Percentiles rank a stretch among this genome's conserved stretches.
phyloP scores from a whole-genome alignment of 2,329 filamentous ascomycete genomes.

The Raffaelea ambrosiae region DNA sequence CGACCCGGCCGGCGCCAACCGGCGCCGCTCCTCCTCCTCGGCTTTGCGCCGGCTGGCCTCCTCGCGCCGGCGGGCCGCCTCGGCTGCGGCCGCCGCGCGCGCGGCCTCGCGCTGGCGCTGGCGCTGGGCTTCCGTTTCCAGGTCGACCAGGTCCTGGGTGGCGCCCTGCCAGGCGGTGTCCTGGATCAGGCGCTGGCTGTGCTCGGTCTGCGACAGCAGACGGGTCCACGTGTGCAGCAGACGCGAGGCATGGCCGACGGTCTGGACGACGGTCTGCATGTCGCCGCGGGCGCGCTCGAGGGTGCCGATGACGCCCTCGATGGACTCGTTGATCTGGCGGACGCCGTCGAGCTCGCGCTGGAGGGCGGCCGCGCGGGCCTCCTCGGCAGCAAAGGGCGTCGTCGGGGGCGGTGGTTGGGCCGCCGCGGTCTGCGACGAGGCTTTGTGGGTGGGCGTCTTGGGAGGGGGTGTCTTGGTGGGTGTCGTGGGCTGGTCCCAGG shows the following conservation, averaged over 20 bases:
- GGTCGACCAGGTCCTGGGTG: conserved; percentile 74
- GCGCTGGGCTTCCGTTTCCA: conserved; percentile 64
- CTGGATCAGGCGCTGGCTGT: conserved; percentile 87
- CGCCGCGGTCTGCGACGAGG: not conserved
- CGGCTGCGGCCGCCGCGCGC: conserved; percentile 72
- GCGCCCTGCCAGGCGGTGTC: conserved; percentile 87
- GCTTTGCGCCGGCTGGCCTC: conserved; percentile 51
- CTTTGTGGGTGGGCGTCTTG: conserved; percentile 6
- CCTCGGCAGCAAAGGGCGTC: conserved; percentile 46
- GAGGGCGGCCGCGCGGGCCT: conserved; percentile 64
- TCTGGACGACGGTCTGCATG: conserved; percentile 81
- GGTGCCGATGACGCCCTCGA: conserved; percentile 68
- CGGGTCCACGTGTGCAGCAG: conserved; percentile 93
- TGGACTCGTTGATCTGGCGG: conserved; percentile 76
- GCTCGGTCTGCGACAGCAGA: conserved; percentile 93
- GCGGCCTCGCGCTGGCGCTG: conserved; percentile 69
- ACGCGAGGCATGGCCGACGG: conserved; percentile 78
- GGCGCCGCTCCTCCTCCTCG: conserved; percentile 51
- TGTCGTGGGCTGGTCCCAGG: conserved; percentile 38
- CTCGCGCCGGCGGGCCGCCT: conserved; percentile 70
- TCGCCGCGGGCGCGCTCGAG: conserved; percentile 65
- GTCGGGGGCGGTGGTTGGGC: conserved; percentile 13
- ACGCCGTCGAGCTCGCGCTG: conserved; percentile 75
- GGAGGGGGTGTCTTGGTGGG: conserved; percentile 33
- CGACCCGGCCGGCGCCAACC: conserved; percentile 21